Percentiles rank a stretch among this genome's conserved stretches.
phyloP scores from a whole-genome alignment of 441 rosid species.

The Euphorbia celastroides region DNA sequence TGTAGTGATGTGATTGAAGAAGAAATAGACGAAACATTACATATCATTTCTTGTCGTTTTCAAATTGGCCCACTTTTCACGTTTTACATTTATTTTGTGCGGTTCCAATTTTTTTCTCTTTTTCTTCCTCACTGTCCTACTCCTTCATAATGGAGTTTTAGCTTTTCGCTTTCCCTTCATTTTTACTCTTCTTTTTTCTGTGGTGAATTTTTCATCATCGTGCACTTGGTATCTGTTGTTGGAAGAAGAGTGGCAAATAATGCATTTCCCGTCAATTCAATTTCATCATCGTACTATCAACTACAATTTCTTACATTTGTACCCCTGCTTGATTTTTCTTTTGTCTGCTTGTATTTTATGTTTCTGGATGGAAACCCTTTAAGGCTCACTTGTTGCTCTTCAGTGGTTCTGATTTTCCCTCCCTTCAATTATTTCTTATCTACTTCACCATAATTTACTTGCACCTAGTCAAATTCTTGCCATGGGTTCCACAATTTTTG shows the following conservation, averaged over 20 bases:
- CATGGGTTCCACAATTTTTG: slow-evolving; percentile 12
- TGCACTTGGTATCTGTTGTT: neutral
- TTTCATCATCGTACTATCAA: neutral
- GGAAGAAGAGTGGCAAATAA: neutral
- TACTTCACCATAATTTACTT: neutral
- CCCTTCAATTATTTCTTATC: neutral
- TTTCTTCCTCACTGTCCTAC: neutral
- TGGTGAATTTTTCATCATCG: neutral
- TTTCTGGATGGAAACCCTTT: slow-evolving; percentile 8
- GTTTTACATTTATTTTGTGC: neutral
- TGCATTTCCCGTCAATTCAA: slow-evolving; percentile 5
- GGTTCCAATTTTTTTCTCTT: neutral
- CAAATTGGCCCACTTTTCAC: neutral
- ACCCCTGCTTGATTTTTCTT: too few species aligned
- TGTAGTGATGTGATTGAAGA: neutral
- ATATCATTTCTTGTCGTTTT: neutral
- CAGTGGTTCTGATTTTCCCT: slow-evolving; percentile 6
- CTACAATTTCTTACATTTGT: neutral
- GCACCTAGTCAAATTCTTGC: neutral
- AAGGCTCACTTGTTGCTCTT: neutral
- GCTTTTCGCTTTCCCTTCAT: neutral
- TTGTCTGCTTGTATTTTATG: neutral
- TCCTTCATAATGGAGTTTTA: neutral
- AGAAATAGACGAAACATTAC: neutral
- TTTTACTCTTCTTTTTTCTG: neutral